phyloP scores from a whole-genome alignment of 768 basidiomycete genomes.

The Rhodocollybia butyracea region DNA sequence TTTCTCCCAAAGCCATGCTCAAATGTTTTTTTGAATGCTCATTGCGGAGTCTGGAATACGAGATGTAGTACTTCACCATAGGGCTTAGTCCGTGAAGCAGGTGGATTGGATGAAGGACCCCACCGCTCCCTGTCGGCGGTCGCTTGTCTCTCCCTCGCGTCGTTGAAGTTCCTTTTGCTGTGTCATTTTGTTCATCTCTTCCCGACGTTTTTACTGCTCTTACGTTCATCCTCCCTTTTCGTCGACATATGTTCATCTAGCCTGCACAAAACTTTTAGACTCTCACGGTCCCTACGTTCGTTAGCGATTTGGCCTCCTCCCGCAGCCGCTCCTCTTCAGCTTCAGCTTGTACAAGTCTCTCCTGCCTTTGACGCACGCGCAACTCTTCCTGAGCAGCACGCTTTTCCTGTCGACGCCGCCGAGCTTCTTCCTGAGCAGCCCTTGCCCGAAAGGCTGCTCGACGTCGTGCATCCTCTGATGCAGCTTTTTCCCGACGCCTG shows the following conservation, averaged over 20 bases:
- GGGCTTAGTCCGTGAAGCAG: conserved; percentile 20
- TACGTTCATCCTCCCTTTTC: conserved; percentile 4
- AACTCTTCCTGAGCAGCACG: conserved; percentile 18
- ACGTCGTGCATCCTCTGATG: conserved; percentile 9
- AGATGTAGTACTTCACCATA: conserved; percentile 11
- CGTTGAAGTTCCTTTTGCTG: conserved; percentile 13
- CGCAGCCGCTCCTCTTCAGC: conserved; percentile 15
- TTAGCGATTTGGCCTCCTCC: conserved; percentile 11
- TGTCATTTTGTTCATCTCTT: conserved; percentile 24
- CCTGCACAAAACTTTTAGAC: conserved; percentile 17
- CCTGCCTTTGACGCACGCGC: conserved; percentile 13
- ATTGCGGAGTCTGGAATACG: conserved; percentile 24
- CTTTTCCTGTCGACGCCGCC: no score
- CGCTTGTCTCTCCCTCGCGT: conserved; percentile 32
- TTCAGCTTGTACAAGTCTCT: conserved; percentile 7
- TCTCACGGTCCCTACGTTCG: conserved; percentile 16
- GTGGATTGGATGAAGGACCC: conserved; percentile 13
- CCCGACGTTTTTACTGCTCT: conserved; percentile 22
- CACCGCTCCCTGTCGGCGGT: conserved; percentile 42
- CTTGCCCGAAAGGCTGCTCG: no score
- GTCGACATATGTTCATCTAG: background rate
- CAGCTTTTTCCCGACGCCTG: conserved; percentile 23
- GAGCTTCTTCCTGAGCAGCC: conserved; percentile 20
- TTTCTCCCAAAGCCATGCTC: conserved; percentile 55
- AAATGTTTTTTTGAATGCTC: conserved; percentile 53